Evolutionary conservation across 2,329 filamentous ascomycete genomes (phyloP), one percentile per base, ranked within the genome.

Genomic region (Fonsecaea erecta): DNA sequence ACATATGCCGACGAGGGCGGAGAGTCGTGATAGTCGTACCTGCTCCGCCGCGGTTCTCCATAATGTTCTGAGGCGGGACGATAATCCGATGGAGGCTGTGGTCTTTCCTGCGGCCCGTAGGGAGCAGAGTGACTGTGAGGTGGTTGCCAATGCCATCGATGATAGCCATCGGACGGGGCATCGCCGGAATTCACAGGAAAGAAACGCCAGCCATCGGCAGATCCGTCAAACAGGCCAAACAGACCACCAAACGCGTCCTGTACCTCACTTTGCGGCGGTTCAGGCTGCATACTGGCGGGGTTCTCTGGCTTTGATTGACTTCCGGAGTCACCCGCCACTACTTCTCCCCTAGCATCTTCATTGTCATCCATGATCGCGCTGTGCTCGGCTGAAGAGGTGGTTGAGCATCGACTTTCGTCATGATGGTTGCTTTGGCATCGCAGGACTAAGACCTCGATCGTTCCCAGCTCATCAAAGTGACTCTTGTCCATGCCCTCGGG

Each of bases 361-460:
- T 55, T 53, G 65, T 53, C 57, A 40, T 53, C 62, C 53, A 71
- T 37, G 7, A 67, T 35, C 37, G 62, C 64, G 52, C 71, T 71
- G 35, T 72, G 68, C 54, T 64, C 68, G n/a, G 59, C 65, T 6
- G 71, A 69, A 30, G 69, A 70, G 30, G 60, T n/a, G 18, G 64
- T 48, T 7, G 65, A 64, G 14, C 52, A 53, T 26, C 48, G 52
- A 24, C 35, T 57, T 16, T 71, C 65, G 4, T 59, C 40, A 16
- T 35, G 28, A n/a, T 61, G 52, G 28, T 46, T 30, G 48, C 60
- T 51, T 24, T 43, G 55, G 56, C 74, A 76, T 24, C 74, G 69
- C 46, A 76, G 59, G 24, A 76, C 72, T 34, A 75, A 34, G 26
- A 76, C 72, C 26, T 73, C 69, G 52, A 76, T 76, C 9, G 71